A percentile compares a stretch with the other conserved stretches of the same genome.
These are phyloP conservation scores for Aspergillus sclerotioniger DNA, from an alignment of 495 filamentous ascomycete species.

Conservation along the genomic window DNA sequence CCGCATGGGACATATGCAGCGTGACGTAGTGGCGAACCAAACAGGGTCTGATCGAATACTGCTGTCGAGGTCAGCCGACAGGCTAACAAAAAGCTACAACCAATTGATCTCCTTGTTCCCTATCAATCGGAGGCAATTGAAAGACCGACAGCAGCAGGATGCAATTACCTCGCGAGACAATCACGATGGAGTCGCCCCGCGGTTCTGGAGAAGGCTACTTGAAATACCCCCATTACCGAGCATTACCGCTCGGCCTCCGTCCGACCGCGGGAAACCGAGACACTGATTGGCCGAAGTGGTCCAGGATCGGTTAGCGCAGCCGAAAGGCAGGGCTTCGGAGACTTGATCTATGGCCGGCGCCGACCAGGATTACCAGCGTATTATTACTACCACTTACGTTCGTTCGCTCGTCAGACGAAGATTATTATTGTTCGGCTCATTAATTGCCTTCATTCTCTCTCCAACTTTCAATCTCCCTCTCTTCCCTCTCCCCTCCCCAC, in stretches of 20 bases:
- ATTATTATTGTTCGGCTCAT: conserved; percentile 6
- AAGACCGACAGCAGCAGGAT: background rate
- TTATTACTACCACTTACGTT: background rate
- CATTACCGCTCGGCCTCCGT: conserved; percentile 18
- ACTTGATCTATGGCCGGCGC: conserved; percentile 40
- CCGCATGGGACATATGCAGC: conserved; percentile 5
- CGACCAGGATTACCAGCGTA: conserved; percentile 28
- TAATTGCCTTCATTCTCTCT: conserved; percentile 9
- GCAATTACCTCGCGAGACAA: background rate
- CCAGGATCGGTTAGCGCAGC: conserved; percentile 22
- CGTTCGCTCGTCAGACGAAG: no score
- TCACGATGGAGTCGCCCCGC: background rate
- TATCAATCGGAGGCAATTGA: background rate
- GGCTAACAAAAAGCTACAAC: background rate
- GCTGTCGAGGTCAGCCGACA: background rate
- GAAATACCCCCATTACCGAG: conserved; percentile 17
- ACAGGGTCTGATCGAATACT: background rate
- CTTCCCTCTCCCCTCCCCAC: background rate
- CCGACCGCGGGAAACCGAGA: conserved; percentile 29
- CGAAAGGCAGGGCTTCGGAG: conserved; percentile 31
- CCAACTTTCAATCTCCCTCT: background rate
- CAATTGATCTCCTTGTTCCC: background rate
- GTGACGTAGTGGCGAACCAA: conserved; percentile 2
- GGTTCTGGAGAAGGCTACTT: background rate
- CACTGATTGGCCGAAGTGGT: conserved; percentile 30